Evolutionary conservation across 441 rosid genomes (phyloP).

Genomic region (Pelargonium australe): DNA sequence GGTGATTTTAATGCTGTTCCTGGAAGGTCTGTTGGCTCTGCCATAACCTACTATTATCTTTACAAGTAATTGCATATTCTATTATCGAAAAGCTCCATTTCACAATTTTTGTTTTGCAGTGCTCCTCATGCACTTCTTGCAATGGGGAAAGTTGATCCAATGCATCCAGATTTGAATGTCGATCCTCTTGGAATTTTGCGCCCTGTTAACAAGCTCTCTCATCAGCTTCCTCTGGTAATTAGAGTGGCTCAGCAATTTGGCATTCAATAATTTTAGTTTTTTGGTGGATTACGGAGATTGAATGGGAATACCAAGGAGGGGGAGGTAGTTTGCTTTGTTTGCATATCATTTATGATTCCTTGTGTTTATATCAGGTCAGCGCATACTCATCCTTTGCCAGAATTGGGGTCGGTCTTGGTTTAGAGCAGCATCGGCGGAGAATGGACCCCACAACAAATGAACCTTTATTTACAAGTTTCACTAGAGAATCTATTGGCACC

Average conservation of each 20-base stretch:
- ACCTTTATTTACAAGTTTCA: constrained; percentile 86
- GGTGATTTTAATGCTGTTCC: constrained; percentile 96
- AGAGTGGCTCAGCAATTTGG: neutral
- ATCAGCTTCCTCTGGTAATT: constrained; percentile 92
- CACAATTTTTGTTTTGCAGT: constrained; percentile 36
- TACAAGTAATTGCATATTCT: neutral
- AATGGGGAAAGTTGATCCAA: constrained; percentile 79
- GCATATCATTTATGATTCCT: neutral
- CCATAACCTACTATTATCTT: constrained; percentile 1
- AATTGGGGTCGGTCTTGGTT: constrained; percentile 46
- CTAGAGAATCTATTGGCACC: constrained; percentile 93
- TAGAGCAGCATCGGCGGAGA: constrained; percentile 78
- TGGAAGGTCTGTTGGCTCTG: constrained; percentile 59
- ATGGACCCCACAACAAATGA: constrained; percentile 84
- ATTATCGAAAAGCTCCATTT: neutral
- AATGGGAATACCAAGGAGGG: neutral
- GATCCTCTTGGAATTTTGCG: constrained; percentile 89
- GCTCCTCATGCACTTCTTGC: constrained; percentile 97
- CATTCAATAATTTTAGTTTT: neutral
- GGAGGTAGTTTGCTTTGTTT: neutral
- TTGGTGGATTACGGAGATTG: neutral
- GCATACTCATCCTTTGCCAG: constrained; percentile 91
- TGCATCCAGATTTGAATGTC: constrained; percentile 67
- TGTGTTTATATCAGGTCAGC: constrained; percentile 59
- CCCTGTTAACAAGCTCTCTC: constrained; percentile 77